These are phyloP conservation scores for Trichoderma koningiopsis DNA, from an alignment of 2,329 filamentous ascomycete genomes.

Conservation along the genomic window DNA sequence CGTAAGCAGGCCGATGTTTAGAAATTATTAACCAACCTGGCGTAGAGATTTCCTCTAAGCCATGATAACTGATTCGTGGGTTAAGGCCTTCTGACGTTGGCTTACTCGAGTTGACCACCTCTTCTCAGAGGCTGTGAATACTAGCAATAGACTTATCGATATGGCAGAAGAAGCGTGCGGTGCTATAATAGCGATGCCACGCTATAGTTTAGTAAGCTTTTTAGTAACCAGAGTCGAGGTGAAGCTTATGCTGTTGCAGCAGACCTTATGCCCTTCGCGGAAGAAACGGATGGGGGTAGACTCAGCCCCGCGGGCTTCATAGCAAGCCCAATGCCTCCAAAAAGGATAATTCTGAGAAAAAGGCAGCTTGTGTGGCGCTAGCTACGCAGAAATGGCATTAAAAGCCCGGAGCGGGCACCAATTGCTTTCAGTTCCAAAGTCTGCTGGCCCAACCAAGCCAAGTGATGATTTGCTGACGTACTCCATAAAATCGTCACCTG, in stretches of 20 bases:
- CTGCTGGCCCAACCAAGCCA: neutral
- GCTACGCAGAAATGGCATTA: constrained; percentile 3
- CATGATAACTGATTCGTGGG: neutral
- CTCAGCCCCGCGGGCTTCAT: neutral
- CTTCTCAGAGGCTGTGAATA: neutral
- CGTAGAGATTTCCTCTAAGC: neutral
- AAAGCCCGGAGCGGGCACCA: constrained; percentile 13
- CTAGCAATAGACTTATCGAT: neutral
- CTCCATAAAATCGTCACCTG: neutral
- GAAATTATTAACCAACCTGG: neutral
- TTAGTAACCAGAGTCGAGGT: neutral
- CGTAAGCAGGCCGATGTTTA: neutral
- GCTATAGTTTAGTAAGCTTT: neutral
- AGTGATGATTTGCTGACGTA: constrained; percentile 22
- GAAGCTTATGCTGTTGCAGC: neutral
- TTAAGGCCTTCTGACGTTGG: neutral
- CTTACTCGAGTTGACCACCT: neutral
- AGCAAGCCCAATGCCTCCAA: neutral
- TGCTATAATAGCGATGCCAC: neutral
- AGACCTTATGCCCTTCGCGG: neutral
- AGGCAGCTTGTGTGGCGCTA: constrained; percentile 1
- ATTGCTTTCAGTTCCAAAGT: constrained; percentile 6
- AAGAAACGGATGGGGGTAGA: neutral
- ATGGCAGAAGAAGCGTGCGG: neutral
- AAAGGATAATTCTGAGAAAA: neutral